Base-by-base conservation (phyloP, 202 grass and related monocot species). In the Digitaria exilis region DNA sequence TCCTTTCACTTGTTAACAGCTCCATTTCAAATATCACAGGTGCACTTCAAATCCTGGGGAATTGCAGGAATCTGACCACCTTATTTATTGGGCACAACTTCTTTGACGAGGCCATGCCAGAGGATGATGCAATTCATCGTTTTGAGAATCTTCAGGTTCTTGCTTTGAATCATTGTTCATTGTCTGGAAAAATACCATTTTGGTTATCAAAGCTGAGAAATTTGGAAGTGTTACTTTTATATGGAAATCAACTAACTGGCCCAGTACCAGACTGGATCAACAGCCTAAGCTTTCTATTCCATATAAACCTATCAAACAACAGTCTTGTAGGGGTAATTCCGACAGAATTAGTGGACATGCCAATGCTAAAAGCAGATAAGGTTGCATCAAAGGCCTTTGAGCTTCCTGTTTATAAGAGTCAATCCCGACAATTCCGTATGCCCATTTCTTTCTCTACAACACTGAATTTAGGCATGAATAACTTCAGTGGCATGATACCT, bases 261-360 rank as follows among this genome's bases (percentile, higher is more conserved):
- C 31, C 60, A 15, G 67, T 94, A 73, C 92, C 92, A 9, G 5
- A 28, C 2, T 94, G 89, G 92, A 32, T 94, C 3, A 37, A 55
- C n/a, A 67, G 32, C 15, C 74, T 94, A 12, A 57, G 34, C 16
- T 39, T 65, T 30, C 82, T 94, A 24, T 92, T 92, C 69, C 76
- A 94, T 76, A 26, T 94, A 34, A 79, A 94, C 22, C 44, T 94
- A 70, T 88, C 92, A 39, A 58, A 80, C n/a, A 94, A 94, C 45
- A 62, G 65, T 49, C 73, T 94, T 56, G 29, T 10, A 42, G 87
- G 89, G 22, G 67, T 81, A 55, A 76, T 94, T 61, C 92, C 89
- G 1, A 68, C 17, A 66, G 22, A 60, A 34, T 41, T 84, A 54
- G 65, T 76, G 35, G 25, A 34, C 0, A 46, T 84, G 60, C 34